Evolutionary conservation across 164 flowering plant genomes (phyloP), one percentile per base, ranked within the genome.

Genomic region (Tetrastigma voinierianum): DNA sequence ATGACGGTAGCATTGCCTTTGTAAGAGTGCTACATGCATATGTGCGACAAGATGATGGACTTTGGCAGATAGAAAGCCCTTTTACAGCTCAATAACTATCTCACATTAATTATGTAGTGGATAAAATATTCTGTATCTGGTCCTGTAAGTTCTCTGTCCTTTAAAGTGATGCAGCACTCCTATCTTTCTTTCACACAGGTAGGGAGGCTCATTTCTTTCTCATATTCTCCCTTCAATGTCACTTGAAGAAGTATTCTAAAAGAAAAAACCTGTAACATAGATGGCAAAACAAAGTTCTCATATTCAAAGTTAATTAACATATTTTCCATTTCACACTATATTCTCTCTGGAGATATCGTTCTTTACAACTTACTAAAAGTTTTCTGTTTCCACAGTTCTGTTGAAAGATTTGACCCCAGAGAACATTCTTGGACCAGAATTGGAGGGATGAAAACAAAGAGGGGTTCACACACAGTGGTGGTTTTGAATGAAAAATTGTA

Each of bases 401-500:
- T 80, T 24, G 98, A 95, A 83, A 80, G 90, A 73, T 87, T 90
- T 79, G 98, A 91, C 32, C 32, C 32, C 5, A 25, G 32, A 25
- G 32, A 25, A 25, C 32, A 25, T 25, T 25, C 32, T 25, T 25
- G 32, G 32, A 25, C 32, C 32, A 25, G 32, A 25, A 25, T 25
- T 25, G 32, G 32, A 25, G 32, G 32, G 32, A 25, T 25, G 32
- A 25, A 25, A 25, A 25, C 32, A 25, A 25, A 25, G 32, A 25
- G 32, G 32, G 32, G 32, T 25, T 25, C 32, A 2, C 32, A 25
- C 32, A 25, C 32, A 25, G 32, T 25, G 32, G 32, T 25, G 2
- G 32, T 25, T 73, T 56, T 91, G 67, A 80, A 95, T 70, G 94
- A 81, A 56, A 89, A 91, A 75, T 20, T 95, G 98, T 90, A 78